Evolutionary conservation across 2,329 filamentous ascomycete genomes (phyloP).

Genomic region (Hysterium pulicare): DNA sequence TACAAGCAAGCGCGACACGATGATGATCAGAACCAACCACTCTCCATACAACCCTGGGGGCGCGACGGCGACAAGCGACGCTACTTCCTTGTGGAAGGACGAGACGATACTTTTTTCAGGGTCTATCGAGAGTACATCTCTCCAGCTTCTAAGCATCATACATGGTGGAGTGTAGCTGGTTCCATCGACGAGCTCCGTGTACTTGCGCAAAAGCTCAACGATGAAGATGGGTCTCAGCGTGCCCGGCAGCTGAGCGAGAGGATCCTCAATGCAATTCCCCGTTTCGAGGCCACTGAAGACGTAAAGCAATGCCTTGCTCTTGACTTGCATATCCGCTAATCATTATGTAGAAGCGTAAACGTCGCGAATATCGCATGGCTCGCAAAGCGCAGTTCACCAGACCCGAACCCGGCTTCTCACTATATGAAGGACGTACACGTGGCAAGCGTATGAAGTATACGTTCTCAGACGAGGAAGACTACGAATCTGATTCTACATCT

Average conservation of each 20-base stretch:
- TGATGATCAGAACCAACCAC: slow-evolving; percentile 74
- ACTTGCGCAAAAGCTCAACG: slow-evolving; percentile 72
- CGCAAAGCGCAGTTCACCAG: slow-evolving; percentile 85
- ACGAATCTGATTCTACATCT: slow-evolving; percentile 64
- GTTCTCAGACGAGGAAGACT: slow-evolving; percentile 82
- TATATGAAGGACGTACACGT: slow-evolving; percentile 93
- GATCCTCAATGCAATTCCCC: slow-evolving; percentile 75
- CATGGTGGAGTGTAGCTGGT: slow-evolving; percentile 92
- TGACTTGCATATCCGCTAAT: not conserved
- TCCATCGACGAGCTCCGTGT: slow-evolving; percentile 79
- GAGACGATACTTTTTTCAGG: slow-evolving; percentile 90
- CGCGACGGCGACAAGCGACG: slow-evolving; percentile 84
- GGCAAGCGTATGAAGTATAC: slow-evolving; percentile 97
- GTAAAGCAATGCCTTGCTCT: slow-evolving; percentile 46
- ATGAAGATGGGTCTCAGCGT: slow-evolving; percentile 74
- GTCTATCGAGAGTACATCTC: slow-evolving; percentile 87
- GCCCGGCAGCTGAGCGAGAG: slow-evolving; percentile 74
- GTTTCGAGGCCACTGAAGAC: slow-evolving; percentile 91
- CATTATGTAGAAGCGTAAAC: slow-evolving; percentile 73
- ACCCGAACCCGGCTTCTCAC: slow-evolving; percentile 82
- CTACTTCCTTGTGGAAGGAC: slow-evolving; percentile 90
- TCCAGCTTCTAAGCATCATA: slow-evolving; percentile 68
- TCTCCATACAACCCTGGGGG: slow-evolving; percentile 89
- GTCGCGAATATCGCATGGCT: slow-evolving; percentile 83
- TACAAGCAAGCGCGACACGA: slow-evolving; percentile 69